Conservation (phyloP, 352 stramenopile species). For the Phytophthora litchii region DNA sequence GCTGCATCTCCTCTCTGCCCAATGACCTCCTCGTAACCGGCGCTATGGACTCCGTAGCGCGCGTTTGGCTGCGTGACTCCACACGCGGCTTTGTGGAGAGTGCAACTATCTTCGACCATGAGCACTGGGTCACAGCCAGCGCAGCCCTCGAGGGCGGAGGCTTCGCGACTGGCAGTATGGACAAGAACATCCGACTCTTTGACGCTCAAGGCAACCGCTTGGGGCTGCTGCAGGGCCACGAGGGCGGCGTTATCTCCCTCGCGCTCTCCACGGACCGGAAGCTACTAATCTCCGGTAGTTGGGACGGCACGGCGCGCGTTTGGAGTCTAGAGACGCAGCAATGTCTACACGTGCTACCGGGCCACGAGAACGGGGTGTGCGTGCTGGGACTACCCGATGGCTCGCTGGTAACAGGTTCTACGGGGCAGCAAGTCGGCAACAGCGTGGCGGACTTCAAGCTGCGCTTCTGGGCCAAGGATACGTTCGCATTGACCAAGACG, state of each 20-base stretch:
- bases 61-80: slow-evolving; percentile 53
- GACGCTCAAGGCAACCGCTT: slow-evolving; percentile 49
- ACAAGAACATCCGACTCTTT: slow-evolving; percentile 79
- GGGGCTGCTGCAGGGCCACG: slow-evolving; percentile 59
- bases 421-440: slow-evolving; percentile 77
- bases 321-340: slow-evolving; percentile 63
- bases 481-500: slow-evolving; percentile 55
- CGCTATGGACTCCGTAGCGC: slow-evolving; percentile 76
- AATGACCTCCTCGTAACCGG: slow-evolving; percentile 69
- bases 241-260: slow-evolving; percentile 81
- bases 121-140: slow-evolving; percentile 84
- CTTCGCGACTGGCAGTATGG: slow-evolving; percentile 83
- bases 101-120: slow-evolving; percentile 72
- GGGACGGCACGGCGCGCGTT: slow-evolving; percentile 79
- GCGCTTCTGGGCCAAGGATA: slow-evolving; percentile 71
- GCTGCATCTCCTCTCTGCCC: slow-evolving; percentile 55
- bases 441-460: slow-evolving; percentile 79
- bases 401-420: slow-evolving; percentile 77
- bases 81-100: slow-evolving; percentile 45
- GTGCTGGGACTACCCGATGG: slow-evolving; percentile 70
- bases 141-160: slow-evolving; percentile 49
- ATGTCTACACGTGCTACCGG: slow-evolving; percentile 63
- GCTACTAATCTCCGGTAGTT: slow-evolving; percentile 76
- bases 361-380: slow-evolving; percentile 87
- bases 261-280: slow-evolving; percentile 42